Base-by-base conservation (phyloP, 2,329 filamentous ascomycete genomes). In the Alternaria sp. region DNA sequence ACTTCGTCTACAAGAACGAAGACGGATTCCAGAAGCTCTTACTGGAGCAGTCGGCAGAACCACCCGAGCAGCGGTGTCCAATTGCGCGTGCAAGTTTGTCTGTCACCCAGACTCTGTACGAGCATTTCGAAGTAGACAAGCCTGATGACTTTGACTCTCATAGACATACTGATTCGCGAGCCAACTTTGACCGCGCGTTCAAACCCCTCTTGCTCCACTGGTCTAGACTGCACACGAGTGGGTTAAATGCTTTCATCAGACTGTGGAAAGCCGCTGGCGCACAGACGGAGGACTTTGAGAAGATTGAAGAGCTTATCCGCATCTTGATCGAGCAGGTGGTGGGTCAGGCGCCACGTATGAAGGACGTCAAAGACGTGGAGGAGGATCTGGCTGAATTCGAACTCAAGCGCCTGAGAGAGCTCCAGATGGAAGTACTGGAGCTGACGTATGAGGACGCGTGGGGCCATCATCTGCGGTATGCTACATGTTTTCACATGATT, bases 61-160 rank as follows among this genome's bases (percentile, higher is more conserved):
- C 91, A 2, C 71, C 87, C 22, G 83, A 88, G 53, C 87, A 93
- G 74, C 88, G 94, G 38, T 97, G 94, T 76, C 95, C 95, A 1
- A 85, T 99, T 66, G 93, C 94, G 4, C 87, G 92, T 59, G 92
- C 93, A 11, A 97, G 93, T 72, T 82, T 98, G 66, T 90, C 93
- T 0, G 89, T 97, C 38, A 98, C 94, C 1, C 86, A 90, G 69
- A 92, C 96, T 38, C 82, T 99, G 3, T 98, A 95, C 78, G 93
- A 98, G 70, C 93, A 98, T 78, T 99, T 99, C 71, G 93, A 97
- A 62, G 91, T 98, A 40, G 93, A 97, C 69, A 92, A 90, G 76
- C 87, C 89, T 4, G 93, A 96, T 53, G 81, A 91, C 52, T 91
- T 94, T 66, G 93, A 97, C 71, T 84, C 87, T 14, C 91, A 92